These are phyloP conservation scores for Elaeis oleifera DNA, from an alignment of 202 grass and related monocot genomes.

Conservation along the genomic window DNA sequence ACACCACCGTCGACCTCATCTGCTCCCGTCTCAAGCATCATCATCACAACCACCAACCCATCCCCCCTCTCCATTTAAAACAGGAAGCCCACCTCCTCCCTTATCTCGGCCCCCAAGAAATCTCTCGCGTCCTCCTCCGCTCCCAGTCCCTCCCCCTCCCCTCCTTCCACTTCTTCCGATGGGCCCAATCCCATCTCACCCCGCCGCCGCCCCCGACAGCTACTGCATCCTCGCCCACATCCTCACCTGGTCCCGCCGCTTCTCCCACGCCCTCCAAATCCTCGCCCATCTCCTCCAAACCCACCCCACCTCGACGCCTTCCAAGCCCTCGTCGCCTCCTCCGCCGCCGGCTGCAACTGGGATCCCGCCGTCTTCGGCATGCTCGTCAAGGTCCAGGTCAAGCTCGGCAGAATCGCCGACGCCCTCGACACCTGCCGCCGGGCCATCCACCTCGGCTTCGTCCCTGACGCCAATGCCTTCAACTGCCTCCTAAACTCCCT, in stretches of 20 bases:
- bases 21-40: no score
- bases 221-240: conserved; percentile 49
- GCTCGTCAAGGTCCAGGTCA: conserved; percentile 53
- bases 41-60: no score
- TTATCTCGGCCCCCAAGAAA: conserved; percentile 24
- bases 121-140: conserved; percentile 35
- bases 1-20: no score
- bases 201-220: conserved; percentile 36
- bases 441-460: conserved; percentile 32
- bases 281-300: conserved; percentile 44
- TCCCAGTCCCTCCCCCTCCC: conserved; percentile 45
- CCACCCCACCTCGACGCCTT: conserved; percentile 45
- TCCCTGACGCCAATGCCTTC: conserved; percentile 48
- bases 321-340: conserved; percentile 30
- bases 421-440: conserved; percentile 38
- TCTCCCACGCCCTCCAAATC: conserved; percentile 47
- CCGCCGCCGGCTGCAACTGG: conserved; percentile 12
- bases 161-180: conserved; percentile 52
- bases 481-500: conserved; percentile 61
- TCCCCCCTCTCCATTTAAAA: no score
- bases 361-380: conserved; percentile 40
- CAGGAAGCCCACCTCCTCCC: conserved; percentile 25
- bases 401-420: conserved; percentile 31
- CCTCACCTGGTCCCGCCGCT: conserved; percentile 44
- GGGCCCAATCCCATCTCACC: conserved; percentile 29